Evolutionary conservation across 345 rosid genomes (phyloP).

Genomic region (Syzygium oleosum): DNA sequence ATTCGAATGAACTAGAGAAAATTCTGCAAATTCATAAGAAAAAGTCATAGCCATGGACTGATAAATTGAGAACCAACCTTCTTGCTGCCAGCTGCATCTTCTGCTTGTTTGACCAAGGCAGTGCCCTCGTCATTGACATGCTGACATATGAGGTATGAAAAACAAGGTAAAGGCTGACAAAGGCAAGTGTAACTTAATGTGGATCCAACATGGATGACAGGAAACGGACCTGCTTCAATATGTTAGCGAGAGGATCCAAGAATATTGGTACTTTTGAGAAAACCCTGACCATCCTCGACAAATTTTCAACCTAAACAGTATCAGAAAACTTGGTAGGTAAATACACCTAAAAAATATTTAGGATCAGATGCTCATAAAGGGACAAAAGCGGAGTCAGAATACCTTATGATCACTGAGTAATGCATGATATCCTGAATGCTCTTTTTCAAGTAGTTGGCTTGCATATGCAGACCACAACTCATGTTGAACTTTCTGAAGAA

Average conservation of each 20-base stretch:
- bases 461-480: constrained; percentile 62
- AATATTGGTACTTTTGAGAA: constrained; percentile 57
- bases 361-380: not conserved
- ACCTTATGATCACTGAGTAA: constrained; percentile 90
- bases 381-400: not conserved
- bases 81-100: constrained; percentile 75
- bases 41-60: not conserved
- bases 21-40: not conserved
- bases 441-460: constrained; percentile 62
- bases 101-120: constrained; percentile 75
- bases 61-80: not conserved
- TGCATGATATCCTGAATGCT: constrained; percentile 83
- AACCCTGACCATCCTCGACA: constrained; percentile 92
- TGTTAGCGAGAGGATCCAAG: constrained; percentile 69
- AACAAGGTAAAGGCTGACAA: not conserved
- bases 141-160: constrained; percentile 21
- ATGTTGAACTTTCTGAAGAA: constrained; percentile 76
- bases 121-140: constrained; percentile 81
- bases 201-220: not conserved
- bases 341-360: not conserved
- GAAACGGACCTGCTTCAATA: constrained; percentile 72
- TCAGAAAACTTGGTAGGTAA: not conserved
- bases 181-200: not conserved
- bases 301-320: constrained; percentile 62
- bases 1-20: not conserved